A percentile compares a stretch with the other conserved stretches of the same genome.
These are phyloP conservation scores for Nannochloropsis oceanica DNA, from an alignment of 108 stramenopile species.

Conservation along the genomic window DNA sequence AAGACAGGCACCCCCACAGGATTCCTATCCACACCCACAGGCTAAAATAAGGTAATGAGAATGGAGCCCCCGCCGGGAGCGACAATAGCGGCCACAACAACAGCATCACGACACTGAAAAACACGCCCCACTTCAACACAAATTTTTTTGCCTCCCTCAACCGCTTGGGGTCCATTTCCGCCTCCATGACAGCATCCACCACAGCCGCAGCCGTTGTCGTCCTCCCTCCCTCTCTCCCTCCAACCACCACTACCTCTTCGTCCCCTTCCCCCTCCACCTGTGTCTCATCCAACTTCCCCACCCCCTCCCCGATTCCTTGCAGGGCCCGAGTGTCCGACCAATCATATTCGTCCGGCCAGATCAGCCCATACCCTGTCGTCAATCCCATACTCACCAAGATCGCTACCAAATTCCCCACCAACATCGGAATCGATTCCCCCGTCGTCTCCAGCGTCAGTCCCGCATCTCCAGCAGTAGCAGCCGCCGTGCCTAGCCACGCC, in stretches of 20 bases:
- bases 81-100: conserved; percentile 72
- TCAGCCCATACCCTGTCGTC: conserved; percentile 50
- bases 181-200: conserved; percentile 53
- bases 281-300: conserved; percentile 7
- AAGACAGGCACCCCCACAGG: conserved; percentile 67
- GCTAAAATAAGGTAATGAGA: conserved; percentile 58
- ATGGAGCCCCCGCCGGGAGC: conserved; percentile 58
- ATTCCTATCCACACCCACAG: conserved; percentile 77
- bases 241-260: conserved; percentile 49
- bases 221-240: conserved; percentile 43
- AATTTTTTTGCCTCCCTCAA: conserved; percentile 52
- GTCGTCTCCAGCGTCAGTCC: conserved; percentile 49
- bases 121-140: conserved; percentile 62
- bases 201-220: conserved; percentile 35
- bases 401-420: conserved; percentile 70
- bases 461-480: conserved; percentile 37
- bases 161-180: conserved; percentile 43
- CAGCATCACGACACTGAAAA: conserved; percentile 58
- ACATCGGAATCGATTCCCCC: conserved; percentile 52
- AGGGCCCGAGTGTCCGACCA: conserved; percentile 28
- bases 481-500: conserved; percentile 57
- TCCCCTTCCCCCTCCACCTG: neutral
- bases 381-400: conserved; percentile 56
- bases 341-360: conserved; percentile 68
- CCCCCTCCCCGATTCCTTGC: conserved; percentile 6